Evolutionary conservation across 345 rosid genomes (phyloP), one percentile per base, ranked within the genome.

Genomic region (Brassica carinata): DNA sequence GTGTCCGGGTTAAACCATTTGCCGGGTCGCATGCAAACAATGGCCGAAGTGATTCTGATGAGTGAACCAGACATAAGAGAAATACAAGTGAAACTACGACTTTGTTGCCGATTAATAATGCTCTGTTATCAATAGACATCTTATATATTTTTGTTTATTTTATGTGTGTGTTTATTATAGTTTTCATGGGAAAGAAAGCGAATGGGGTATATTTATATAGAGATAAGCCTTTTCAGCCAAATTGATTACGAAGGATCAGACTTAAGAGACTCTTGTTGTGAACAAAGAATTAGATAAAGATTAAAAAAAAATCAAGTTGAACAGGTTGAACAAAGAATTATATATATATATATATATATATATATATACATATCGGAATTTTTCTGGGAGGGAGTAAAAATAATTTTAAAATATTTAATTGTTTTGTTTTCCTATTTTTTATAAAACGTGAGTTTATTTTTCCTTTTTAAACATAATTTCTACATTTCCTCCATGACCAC

Each of bases 1-100:
- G 84, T 29, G 71, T 74, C 72, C 89, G 76, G 64, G 96, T 89
- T 48, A 86, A 43, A 8, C 86, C 88, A n/a, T 83, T 86, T 48
- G 82, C 38, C 2, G 96, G 92, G 74, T 89, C 89, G 45, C 96
- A 91, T 74, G 96, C 96, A 58, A 91, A 91, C 0, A 91, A 86
- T 30, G 62, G 76, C 1, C 91, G 89, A 64, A 84, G 69, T 6
- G 83, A 85, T 40, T 66, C 81, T 14, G 76, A 71, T 13, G 57
- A 18, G 30, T 51, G 38, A 23, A 53, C 51, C 8, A 85, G 64
- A 9, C 58, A 67, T 53, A 85, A 51, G 29, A 81, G 55, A 27
- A 75, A 72, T n/a, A 85, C 30, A 38, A 84, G 69, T 67, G 15
- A 7, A 59, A 75, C 80, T 63, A 77, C 62, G 63, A 69, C 59